Evolutionary conservation across 2,329 filamentous ascomycete genomes (phyloP).

Genomic region (Pyrenophora tritici-repentis): DNA sequence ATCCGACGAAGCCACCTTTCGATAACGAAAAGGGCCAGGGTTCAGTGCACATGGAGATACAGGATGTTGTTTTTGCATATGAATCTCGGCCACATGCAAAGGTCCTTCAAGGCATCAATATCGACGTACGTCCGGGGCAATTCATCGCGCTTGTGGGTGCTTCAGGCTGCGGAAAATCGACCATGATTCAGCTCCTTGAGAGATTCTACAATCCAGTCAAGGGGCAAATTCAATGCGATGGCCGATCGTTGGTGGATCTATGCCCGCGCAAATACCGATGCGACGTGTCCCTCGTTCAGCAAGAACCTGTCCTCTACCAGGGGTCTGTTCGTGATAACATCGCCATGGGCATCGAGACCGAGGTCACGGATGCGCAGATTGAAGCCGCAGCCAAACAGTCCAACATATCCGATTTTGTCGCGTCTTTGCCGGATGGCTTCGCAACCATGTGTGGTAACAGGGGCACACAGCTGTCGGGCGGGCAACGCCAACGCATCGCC

Average conservation of each 20-base stretch:
- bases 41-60: constrained; percentile 42
- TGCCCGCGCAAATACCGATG: constrained; percentile 82
- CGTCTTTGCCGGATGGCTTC: constrained; percentile 60
- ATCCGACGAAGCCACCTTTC: constrained; percentile 36
- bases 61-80: constrained; percentile 79
- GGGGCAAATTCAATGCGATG: constrained; percentile 80
- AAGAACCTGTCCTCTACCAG: constrained; percentile 94
- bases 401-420: constrained; percentile 42
- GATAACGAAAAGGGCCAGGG: constrained; percentile 41
- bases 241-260: constrained; percentile 74
- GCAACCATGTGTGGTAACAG: constrained; percentile 39
- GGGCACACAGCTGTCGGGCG: constrained; percentile 61
- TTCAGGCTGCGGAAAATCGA: constrained; percentile 91
- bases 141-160: constrained; percentile 90
- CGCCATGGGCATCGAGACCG: constrained; percentile 65
- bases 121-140: constrained; percentile 69
- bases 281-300: constrained; percentile 84
- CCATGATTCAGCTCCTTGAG: constrained; percentile 87
- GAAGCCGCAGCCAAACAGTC: constrained; percentile 76
- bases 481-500: constrained; percentile 92
- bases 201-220: constrained; percentile 89
- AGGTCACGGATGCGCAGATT: constrained; percentile 74
- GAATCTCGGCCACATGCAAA: constrained; percentile 76
- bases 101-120: constrained; percentile 81
- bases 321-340: constrained; percentile 92